These are phyloP conservation scores for Cladosporium austrohemisphaericum DNA, from an alignment of 2,329 filamentous ascomycete genomes.

Conservation along the genomic window DNA sequence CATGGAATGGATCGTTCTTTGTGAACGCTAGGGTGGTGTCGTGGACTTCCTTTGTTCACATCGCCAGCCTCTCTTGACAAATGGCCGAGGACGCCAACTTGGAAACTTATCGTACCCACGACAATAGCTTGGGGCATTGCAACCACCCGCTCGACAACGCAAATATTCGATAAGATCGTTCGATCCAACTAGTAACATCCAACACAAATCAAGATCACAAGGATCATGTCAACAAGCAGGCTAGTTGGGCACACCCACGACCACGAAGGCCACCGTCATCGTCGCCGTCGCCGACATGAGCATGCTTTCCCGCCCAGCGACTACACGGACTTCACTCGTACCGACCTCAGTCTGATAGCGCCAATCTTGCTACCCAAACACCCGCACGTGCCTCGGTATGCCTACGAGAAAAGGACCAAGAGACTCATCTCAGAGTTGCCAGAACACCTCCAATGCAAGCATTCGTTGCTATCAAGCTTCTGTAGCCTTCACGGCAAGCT, in stretches of 20 bases:
- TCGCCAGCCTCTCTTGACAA: no score
- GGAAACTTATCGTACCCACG: no score
- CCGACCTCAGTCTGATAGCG: slow-evolving; percentile 21
- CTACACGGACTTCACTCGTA: slow-evolving; percentile 22
- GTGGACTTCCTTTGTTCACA: background rate
- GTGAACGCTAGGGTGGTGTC: background rate
- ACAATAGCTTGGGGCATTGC: no score
- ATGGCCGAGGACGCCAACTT: no score
- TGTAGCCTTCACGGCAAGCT: slow-evolving; percentile 25
- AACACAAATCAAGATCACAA: background rate
- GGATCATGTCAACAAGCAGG: background rate
- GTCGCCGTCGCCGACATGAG: slow-evolving; percentile 15
- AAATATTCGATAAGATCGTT: no score
- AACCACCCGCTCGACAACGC: no score
- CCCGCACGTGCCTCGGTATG: slow-evolving; percentile 2
- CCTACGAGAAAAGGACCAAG: slow-evolving; percentile 17
- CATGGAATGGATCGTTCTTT: background rate
- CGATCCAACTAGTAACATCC: no score
- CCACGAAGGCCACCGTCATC: background rate
- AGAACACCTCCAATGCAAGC: slow-evolving; percentile 20
- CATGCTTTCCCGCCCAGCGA: slow-evolving; percentile 17
- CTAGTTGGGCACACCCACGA: background rate
- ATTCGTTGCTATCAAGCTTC: slow-evolving; percentile 17
- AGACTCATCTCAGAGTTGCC: slow-evolving; percentile 22
- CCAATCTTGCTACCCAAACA: slow-evolving; percentile 16